These are phyloP conservation scores for Boletus subparvulus DNA, from an alignment of 768 basidiomycete species.

Conservation along the genomic window DNA sequence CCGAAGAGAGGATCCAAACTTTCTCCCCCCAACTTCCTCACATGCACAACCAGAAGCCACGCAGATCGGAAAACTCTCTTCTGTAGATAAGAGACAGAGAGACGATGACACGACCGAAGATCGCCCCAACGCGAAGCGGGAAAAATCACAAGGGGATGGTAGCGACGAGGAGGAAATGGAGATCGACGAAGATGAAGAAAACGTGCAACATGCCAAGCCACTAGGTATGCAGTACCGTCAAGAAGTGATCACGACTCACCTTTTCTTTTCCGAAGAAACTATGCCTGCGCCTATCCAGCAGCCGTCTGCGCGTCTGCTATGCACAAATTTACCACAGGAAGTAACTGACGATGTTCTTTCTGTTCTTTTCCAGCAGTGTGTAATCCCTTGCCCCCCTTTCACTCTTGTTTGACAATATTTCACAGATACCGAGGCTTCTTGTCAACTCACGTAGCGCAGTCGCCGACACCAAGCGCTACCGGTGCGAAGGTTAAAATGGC, in stretches of 20 bases:
- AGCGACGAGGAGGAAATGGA: constrained; percentile 90
- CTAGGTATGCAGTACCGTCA: constrained; percentile 45
- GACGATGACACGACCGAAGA: constrained; percentile 58
- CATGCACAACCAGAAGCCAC: constrained; percentile 51
- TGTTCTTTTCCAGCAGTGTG: constrained; percentile 90
- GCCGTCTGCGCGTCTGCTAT: constrained; percentile 63
- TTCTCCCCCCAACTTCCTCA: constrained; percentile 67
- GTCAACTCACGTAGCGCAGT: constrained; percentile 64
- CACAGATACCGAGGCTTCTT: constrained; percentile 82
- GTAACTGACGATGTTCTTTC: constrained; percentile 84
- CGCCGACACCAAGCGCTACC: constrained; percentile 64
- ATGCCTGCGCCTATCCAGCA: constrained; percentile 52
- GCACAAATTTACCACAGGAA: constrained; percentile 88
- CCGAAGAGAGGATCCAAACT: constrained; percentile 75
- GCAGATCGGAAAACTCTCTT: constrained; percentile 41
- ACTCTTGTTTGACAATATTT: not conserved
- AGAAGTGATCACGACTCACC: constrained; percentile 9
- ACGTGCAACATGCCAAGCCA: constrained; percentile 39
- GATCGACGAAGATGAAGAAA: constrained; percentile 86
- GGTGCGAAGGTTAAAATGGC: constrained; percentile 77
- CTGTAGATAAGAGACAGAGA: constrained; percentile 61
- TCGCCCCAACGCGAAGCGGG: constrained; percentile 63
- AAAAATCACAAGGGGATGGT: constrained; percentile 60
- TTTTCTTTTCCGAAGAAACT: constrained; percentile 27
- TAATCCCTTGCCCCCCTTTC: constrained; percentile 18